Conservation (phyloP, 345 rosid species). For the Raphanus sativus region DNA sequence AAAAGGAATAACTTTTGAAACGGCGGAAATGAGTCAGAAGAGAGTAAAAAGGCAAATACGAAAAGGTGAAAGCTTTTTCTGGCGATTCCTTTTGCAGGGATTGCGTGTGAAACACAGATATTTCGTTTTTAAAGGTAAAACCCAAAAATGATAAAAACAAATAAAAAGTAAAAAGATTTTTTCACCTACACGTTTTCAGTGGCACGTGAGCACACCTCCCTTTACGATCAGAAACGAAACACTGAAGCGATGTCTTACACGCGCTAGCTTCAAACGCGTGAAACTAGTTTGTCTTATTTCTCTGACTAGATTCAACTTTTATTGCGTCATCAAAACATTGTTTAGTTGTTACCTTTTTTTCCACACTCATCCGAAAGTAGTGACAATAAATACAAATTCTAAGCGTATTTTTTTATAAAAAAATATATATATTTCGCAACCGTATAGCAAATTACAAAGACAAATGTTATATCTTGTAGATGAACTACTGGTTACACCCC, state of each 20-base stretch:
- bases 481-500: background rate
- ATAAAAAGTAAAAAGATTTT: background rate
- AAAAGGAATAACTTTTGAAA: constrained; percentile 17
- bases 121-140: constrained; percentile 28
- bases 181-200: constrained; percentile 3
- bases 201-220: constrained; percentile 21
- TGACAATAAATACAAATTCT: background rate
- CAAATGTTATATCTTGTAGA: background rate
- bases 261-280: constrained; percentile 22
- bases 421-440: background rate
- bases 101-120: constrained; percentile 35
- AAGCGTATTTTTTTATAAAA: background rate
- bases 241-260: constrained; percentile 15
- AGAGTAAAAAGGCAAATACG: constrained; percentile 13
- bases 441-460: background rate
- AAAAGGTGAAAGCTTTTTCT: constrained; percentile 32
- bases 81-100: constrained; percentile 42
- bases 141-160: background rate
- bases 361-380: constrained; percentile 1
- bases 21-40: constrained; percentile 32
- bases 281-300: constrained; percentile 21
- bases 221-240: background rate
- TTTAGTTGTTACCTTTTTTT: constrained; percentile 19
- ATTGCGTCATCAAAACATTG: constrained; percentile 32
- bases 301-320: constrained; percentile 36